phyloP scores from a whole-genome alignment of 2,329 filamentous ascomycete species.

The Aspergillus tamarii region DNA sequence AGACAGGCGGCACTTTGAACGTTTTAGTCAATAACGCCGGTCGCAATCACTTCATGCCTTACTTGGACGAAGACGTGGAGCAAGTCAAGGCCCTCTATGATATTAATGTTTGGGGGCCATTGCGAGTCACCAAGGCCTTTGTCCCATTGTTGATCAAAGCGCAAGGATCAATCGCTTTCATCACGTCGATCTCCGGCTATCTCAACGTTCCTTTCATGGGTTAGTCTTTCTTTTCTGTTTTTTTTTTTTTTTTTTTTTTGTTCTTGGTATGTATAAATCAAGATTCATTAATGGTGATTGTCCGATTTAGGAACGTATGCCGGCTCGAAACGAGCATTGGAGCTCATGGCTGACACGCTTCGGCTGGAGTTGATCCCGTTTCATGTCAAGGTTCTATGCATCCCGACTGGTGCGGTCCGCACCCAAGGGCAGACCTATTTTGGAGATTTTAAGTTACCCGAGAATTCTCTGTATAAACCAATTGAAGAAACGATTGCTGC shows the following conservation, averaged over 20 bases:
- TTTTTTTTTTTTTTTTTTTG: background rate
- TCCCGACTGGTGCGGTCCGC: slow-evolving; percentile 25
- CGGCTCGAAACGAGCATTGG: slow-evolving; percentile 27
- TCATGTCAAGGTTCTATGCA: slow-evolving; percentile 20
- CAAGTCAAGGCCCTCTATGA: slow-evolving; percentile 29
- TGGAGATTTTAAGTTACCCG: slow-evolving; percentile 20
- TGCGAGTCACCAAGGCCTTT: slow-evolving; percentile 29
- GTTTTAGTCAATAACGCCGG: slow-evolving; percentile 50
- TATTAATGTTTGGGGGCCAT: slow-evolving; percentile 22
- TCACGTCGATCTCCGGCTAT: slow-evolving; percentile 24
- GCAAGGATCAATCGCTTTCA: slow-evolving; percentile 26
- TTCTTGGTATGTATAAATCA: no score
- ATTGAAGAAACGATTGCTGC: slow-evolving; percentile 20
- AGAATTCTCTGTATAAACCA: slow-evolving; percentile 23
- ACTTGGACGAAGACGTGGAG: slow-evolving; percentile 41
- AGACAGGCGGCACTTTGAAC: slow-evolving; percentile 39
- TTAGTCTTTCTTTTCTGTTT: slow-evolving; percentile 19
- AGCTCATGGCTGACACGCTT: slow-evolving; percentile 26
- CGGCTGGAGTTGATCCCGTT: slow-evolving; percentile 29
- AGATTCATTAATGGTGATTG: background rate
- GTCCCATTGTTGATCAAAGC: slow-evolving; percentile 27
- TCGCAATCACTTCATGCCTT: slow-evolving; percentile 35
- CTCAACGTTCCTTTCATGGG: slow-evolving; percentile 35
- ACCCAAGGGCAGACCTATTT: slow-evolving; percentile 22
- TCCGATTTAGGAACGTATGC: slow-evolving; percentile 19